Percentiles rank a stretch among this genome's conserved stretches.
These are phyloP conservation scores for Sapria himalayana DNA, from an alignment of 345 rosid genomes.

Conservation along the genomic window DNA sequence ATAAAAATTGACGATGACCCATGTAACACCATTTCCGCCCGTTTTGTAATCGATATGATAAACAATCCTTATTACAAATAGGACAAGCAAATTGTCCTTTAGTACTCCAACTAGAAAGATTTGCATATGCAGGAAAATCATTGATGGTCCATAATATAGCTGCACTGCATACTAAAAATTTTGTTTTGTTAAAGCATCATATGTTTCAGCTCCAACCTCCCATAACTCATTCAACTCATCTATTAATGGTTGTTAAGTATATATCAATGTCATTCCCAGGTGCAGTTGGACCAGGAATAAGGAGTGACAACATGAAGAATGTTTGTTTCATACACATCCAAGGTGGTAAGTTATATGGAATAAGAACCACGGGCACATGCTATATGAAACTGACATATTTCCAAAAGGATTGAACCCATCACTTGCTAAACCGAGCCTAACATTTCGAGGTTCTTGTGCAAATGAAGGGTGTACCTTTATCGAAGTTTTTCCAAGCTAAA, in stretches of 20 bases:
- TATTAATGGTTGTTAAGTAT: conserved; percentile 1
- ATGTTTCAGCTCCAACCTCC: background rate
- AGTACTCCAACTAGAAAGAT: conserved; percentile 1
- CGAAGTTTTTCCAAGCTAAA: background rate
- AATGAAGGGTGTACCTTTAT: background rate
- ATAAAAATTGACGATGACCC: conserved; percentile 1
- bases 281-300: background rate
- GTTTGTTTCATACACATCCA: conserved; percentile 4
- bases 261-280: conserved; percentile 2
- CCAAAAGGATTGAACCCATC: conserved; percentile 1
- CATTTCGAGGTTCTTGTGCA: background rate
- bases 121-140: conserved; percentile 5
- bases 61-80: background rate
- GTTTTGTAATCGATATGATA: background rate
- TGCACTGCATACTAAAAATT: conserved; percentile 1
- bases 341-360: conserved; percentile 2
- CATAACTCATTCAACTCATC: conserved; percentile 3
- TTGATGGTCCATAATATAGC: conserved; percentile 4
- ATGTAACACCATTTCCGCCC: conserved; percentile 2
- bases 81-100: conserved; percentile 2
- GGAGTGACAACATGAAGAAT: background rate
- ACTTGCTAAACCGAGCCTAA: background rate
- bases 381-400: background rate
- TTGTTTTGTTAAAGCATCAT: too few species aligned
- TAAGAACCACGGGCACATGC: background rate